These are phyloP conservation scores for Colletotrichum tropicale DNA, from an alignment of 2,329 filamentous ascomycete species.

Conservation along the genomic window DNA sequence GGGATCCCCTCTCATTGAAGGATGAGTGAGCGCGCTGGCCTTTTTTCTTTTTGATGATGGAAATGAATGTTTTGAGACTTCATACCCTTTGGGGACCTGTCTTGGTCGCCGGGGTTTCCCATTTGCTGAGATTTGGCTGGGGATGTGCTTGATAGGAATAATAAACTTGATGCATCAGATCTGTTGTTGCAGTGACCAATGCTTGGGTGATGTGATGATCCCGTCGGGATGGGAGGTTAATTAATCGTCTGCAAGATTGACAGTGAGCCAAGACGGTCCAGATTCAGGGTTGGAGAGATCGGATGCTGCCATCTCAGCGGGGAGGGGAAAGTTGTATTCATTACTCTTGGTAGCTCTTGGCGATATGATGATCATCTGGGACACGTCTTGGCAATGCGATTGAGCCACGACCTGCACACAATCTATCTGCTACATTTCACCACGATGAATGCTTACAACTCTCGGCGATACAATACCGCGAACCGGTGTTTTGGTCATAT, in stretches of 20 bases:
- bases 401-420: rapidly evolving
- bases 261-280: background rate
- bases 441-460: no score
- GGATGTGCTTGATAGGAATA: background rate
- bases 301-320: background rate
- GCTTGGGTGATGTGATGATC: background rate
- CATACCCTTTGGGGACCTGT: background rate
- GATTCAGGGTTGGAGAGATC: background rate
- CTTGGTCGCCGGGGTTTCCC: background rate
- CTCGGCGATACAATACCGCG: no score
- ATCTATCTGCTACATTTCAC: rapidly evolving
- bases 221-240: background rate
- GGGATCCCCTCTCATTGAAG: background rate
- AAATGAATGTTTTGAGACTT: background rate
- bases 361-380: background rate
- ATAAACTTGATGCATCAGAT: background rate
- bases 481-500: no score
- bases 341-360: background rate
- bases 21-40: background rate
- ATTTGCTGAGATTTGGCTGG: background rate
- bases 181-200: background rate
- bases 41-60: background rate
- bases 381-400: background rate
- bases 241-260: background rate
- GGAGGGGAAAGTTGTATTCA: background rate